Conservation (phyloP, 163 green algal species). For the Picocystis sp. region DNA sequence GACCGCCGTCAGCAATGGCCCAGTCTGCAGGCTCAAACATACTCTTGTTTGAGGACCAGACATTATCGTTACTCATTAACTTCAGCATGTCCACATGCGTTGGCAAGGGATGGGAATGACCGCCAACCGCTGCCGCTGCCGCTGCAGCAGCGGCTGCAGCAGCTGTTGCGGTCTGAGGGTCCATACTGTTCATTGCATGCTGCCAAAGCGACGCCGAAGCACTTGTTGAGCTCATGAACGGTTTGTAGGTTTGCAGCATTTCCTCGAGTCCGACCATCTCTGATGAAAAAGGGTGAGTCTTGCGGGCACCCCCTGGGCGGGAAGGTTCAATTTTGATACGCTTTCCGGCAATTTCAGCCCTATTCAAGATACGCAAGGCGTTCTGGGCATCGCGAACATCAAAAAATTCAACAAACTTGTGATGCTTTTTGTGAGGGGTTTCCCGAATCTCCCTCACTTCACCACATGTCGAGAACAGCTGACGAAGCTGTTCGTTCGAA, state of each 20-base stretch:
- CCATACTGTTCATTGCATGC: no score
- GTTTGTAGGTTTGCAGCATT: no score
- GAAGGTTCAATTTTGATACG: constrained; percentile 25
- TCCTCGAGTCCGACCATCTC: no score
- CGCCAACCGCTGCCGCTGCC: constrained; percentile 27
- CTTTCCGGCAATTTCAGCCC: constrained; percentile 19
- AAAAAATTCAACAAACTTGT: constrained; percentile 80
- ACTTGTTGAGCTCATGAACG: no score
- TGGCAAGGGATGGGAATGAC: no score
- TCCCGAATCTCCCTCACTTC: constrained; percentile 57
- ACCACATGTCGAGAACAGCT: constrained; percentile 60
- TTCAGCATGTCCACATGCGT: no score
- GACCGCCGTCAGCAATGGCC: background rate
- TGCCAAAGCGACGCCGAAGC: no score
- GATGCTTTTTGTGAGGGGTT: constrained; percentile 24
- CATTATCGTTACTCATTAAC: no score
- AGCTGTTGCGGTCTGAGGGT: background rate
- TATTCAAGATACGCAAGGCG: constrained; percentile 31
- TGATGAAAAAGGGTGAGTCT: no score
- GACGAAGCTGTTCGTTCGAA: constrained; percentile 48
- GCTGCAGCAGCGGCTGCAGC: constrained; percentile 8
- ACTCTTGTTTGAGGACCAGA: background rate
- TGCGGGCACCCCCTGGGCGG: constrained; percentile 9
- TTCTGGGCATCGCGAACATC: constrained; percentile 56
- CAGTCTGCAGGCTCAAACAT: background rate